A percentile compares a stretch with the other conserved stretches of the same genome.
Conservation (phyloP, 768 basidiomycete genomes). For the Trametes elegans region DNA sequence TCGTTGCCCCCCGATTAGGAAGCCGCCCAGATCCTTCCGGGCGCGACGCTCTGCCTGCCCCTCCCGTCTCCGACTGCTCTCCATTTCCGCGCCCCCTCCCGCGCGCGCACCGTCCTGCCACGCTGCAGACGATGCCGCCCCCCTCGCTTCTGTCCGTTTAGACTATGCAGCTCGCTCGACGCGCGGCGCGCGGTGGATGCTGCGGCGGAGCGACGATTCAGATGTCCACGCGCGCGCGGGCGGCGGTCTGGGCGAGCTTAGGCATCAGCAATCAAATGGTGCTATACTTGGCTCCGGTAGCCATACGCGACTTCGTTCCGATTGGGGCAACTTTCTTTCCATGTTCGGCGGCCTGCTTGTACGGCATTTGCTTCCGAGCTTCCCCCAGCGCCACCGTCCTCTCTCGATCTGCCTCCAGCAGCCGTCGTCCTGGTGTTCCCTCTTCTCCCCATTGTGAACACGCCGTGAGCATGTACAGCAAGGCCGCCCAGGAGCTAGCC, state of each 20-base stretch:
- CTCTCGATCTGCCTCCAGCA: conserved; percentile 8
- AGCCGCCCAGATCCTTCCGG: conserved; percentile 19
- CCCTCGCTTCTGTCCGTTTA: neutral
- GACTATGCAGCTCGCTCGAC: neutral
- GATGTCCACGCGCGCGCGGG: neutral
- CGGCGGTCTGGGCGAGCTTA: conserved; percentile 1
- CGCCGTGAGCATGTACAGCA: too few relatives aligned
- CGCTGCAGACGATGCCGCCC: neutral
- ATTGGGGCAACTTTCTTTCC: conserved; percentile 16
- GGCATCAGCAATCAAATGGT: conserved; percentile 11
- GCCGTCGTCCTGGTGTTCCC: too few relatives aligned
- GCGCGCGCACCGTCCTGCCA: neutral
- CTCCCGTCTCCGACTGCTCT: conserved; percentile 2
- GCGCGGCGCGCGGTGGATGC: neutral
- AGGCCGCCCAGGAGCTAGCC: too few relatives aligned
- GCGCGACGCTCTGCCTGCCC: conserved; percentile 5
- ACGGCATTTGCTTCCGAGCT: conserved; percentile 17
- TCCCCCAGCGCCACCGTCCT: conserved; percentile 13
- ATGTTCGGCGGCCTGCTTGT: conserved; percentile 7
- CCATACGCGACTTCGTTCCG: conserved; percentile 13
- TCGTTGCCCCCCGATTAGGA: conserved; percentile 20
- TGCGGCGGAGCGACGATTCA: neutral
- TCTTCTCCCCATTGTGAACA: too few relatives aligned
- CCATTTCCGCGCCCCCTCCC: conserved; percentile 12
- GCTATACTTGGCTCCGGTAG: conserved; percentile 20